Evolutionary conservation across 495 filamentous ascomycete species (phyloP).

Genomic region (Tuber aestivum): DNA sequence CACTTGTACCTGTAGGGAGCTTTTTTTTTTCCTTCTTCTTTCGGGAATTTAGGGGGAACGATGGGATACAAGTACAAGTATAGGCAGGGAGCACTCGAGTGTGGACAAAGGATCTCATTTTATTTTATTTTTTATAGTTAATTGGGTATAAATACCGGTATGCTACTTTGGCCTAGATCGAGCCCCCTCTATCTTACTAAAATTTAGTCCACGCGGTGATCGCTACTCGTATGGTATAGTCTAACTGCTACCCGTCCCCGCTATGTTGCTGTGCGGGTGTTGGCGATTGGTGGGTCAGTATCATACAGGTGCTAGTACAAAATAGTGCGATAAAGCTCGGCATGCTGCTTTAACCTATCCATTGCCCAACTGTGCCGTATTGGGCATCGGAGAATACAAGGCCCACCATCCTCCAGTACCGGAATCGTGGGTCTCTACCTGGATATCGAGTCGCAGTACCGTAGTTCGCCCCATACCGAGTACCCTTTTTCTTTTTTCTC

Average conservation of each 20-base stretch:
- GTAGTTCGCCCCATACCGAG: constrained; percentile 3
- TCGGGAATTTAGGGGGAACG: not conserved
- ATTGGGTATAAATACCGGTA: not conserved
- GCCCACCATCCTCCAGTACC: constrained; percentile 22
- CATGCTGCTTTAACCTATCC: not conserved
- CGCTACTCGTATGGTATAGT: not conserved
- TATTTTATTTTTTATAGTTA: too few relatives aligned
- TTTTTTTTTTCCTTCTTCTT: too few relatives aligned
- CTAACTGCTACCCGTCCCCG: not conserved
- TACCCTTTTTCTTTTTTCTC: not conserved
- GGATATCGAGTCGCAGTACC: constrained; percentile 5
- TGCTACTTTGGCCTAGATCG: not conserved
- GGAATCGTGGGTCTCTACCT: constrained; percentile 20
- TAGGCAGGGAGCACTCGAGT: too few relatives aligned
- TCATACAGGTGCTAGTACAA: too few relatives aligned
- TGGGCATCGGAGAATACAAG: not conserved
- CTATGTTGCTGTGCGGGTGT: too few relatives aligned
- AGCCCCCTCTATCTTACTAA: not conserved
- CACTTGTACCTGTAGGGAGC: too few relatives aligned
- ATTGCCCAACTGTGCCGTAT: not conserved
- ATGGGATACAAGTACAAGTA: not conserved
- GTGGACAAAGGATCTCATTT: not conserved
- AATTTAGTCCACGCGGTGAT: not conserved
- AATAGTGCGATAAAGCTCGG: not conserved
- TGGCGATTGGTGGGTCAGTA: too few relatives aligned